Evolutionary conservation across 225 moss, liverwort and hornwort species (phyloP).

Genomic region (Neckera pumila): DNA sequence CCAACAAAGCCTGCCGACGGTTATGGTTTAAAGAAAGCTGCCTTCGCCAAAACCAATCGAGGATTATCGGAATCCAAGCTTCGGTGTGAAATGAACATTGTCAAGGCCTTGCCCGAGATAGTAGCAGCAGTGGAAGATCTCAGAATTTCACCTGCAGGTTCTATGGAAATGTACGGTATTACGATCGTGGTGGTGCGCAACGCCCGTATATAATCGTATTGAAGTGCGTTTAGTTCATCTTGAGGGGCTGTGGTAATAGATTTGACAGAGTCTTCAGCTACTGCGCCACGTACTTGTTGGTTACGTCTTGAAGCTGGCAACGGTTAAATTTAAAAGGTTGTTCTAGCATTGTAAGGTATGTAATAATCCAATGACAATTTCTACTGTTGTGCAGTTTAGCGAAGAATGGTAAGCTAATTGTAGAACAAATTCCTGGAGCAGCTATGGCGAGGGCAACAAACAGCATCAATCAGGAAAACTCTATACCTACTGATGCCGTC

Average conservation of each 20-base stretch:
- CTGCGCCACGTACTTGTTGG: neutral
- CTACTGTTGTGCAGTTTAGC: conserved; percentile 17
- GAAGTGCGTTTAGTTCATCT: neutral
- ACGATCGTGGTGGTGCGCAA: neutral
- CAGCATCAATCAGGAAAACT: conserved; percentile 2
- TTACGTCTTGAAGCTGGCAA: neutral
- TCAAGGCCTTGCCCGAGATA: conserved; percentile 26
- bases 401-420: conserved; percentile 19
- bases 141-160: conserved; percentile 11
- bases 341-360: neutral
- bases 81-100: conserved; percentile 15
- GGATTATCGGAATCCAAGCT: conserved; percentile 15
- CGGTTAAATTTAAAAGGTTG: neutral
- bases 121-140: conserved; percentile 27
- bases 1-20: conserved; percentile 1
- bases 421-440: conserved; percentile 11
- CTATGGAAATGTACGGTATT: conserved; percentile 18
- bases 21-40: conserved; percentile 9
- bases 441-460: conserved; percentile 5
- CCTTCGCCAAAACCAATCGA: conserved; percentile 21
- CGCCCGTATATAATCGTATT: neutral
- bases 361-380: neutral
- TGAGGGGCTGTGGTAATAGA: neutral
- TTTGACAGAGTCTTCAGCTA: neutral
- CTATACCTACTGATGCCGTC: neutral